phyloP scores from a whole-genome alignment of 352 stramenopile species.

The Pythium grandisporangium region DNA sequence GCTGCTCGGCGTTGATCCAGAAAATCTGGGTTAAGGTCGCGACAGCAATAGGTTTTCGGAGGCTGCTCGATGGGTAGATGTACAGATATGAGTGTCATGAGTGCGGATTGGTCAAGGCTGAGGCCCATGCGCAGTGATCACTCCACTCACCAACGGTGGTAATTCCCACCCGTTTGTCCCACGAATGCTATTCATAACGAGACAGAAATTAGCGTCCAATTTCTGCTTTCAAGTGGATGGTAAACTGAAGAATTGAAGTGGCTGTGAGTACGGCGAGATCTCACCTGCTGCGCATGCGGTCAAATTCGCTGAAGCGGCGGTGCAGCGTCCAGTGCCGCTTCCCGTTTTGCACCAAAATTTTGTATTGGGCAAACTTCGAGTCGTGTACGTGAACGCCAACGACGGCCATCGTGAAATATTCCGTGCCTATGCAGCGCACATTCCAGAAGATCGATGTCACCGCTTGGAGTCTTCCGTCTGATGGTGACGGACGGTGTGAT shows the following conservation, averaged over 20 bases:
- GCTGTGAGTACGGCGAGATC: too few species aligned
- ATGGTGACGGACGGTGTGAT: too few species aligned
- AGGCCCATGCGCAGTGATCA: background rate
- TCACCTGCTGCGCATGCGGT: constrained; percentile 35
- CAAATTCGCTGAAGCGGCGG: constrained; percentile 70
- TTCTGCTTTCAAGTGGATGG: too few species aligned
- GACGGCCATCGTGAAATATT: constrained; percentile 71
- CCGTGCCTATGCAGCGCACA: constrained; percentile 22
- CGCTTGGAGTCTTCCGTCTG: background rate
- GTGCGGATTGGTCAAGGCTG: background rate
- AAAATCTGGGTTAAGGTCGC: constrained; percentile 67
- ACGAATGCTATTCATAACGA: background rate
- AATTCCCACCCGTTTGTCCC: background rate
- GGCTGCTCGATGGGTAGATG: too few species aligned
- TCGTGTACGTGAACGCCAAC: constrained; percentile 40
- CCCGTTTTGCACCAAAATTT: constrained; percentile 61
- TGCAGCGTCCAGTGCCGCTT: constrained; percentile 57
- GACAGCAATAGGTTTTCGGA: constrained; percentile 63
- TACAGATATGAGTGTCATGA: too few species aligned
- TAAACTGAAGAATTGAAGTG: too few species aligned
- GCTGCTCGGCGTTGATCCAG: constrained; percentile 32
- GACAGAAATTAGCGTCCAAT: too few species aligned
- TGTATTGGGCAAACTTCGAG: constrained; percentile 44
- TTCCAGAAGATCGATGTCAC: background rate
- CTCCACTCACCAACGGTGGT: background rate